Base-by-base conservation (phyloP, 176 grass and related monocot species). In the Carex parvula region DNA sequence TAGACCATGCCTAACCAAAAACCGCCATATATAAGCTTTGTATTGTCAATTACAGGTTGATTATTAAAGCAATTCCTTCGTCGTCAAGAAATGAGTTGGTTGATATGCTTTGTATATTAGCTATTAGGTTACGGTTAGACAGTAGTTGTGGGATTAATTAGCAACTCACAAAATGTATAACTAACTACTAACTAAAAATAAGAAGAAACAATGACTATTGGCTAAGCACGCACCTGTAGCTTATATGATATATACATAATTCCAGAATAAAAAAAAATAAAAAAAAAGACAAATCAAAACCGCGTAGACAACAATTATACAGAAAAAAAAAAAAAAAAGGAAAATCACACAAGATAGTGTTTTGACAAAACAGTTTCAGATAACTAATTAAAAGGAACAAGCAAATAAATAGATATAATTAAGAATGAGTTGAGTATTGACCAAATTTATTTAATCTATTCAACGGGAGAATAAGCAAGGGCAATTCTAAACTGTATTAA, bases 201-300 rank as follows among this genome's bases (percentile, higher is more conserved):
- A 75, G 71, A 74, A 72, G 13, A 75, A 75, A 75, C 12, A 29
- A 26, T 78, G 15, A 33, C 53, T 78, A 32, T 78, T 78, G 73
- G 52, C 5, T 26, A 78, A 57, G 16, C 73, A 78, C 24, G 32
- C 48, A 77, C 22, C 21, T 32, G 73, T 56, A 76, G 12, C 52
- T 30, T 77, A 35, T 77, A 18, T 13, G 68, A 20, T 71, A 42
- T 44, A n/a, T n/a, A n/a, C n/a, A n/a, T 11, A 18, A 44, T 42
- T 71, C 37, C 16, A 42, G 37, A 42, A 50, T 12, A 26, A 22
- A 22, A 61, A 0, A 24, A 10, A 44, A 70, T n/a, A n/a, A n/a
- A n/a, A n/a, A n/a, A n/a, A 20, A 9, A 1, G 33, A 55, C 6
- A 57, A 30, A 54, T 54, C 8, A 75, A 53, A 10, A 50, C 21